Evolutionary conservation across 2,329 filamentous ascomycete species (phyloP), one percentile per base, ranked within the genome.

Genomic region (Calonectria pauciramosa): DNA sequence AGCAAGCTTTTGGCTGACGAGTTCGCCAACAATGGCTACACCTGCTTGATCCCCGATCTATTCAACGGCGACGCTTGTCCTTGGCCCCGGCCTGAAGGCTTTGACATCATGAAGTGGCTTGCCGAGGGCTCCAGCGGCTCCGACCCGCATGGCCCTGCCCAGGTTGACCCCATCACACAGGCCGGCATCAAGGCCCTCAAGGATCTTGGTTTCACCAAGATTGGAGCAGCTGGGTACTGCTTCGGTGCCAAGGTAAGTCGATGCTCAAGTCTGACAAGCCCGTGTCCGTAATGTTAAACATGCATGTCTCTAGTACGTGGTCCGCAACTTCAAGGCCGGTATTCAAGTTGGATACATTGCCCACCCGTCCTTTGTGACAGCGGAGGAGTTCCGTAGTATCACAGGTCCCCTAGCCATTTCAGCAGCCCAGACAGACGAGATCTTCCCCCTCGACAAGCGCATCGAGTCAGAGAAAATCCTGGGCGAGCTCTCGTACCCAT

Each of bases 351-450:
- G 90, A 6, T 94, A 89, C 78, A 87, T 89, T 11, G 93, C 93
- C 0, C 93, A 95, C 80, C 93, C 93, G 0, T 91, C 89, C 47
- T 88, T 92, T 75, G 88, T 94, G 5, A 86, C 89, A 2, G 87
- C 89, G 34, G 88, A 88, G 0, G 94, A 95, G 85, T 89, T 95
- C 66, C 86, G 86, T 18, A 90, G 88, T 54, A 93, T 95, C 79
- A 87, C 88, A 23, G 92, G 91, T 0, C 94, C 94, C 0, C 85
- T 95, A 6, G 92, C 92, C 68, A 94, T 96, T 80, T 88, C 92
- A 52, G 92, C 89, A 10, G 88, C 88, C 79, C 91, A 94, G 86
- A 91, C 87, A n/a, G 93, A 94, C 82, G 20, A 74, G 16, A 93
- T 94, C 82, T 94, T 94, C 87, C 89, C 92, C 1, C 82, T 87